A percentile compares a stretch with the other conserved stretches of the same genome.
Evolutionary conservation across 208 protist genomes (phyloP).

Genomic region (Leishmania amazonensis): DNA sequence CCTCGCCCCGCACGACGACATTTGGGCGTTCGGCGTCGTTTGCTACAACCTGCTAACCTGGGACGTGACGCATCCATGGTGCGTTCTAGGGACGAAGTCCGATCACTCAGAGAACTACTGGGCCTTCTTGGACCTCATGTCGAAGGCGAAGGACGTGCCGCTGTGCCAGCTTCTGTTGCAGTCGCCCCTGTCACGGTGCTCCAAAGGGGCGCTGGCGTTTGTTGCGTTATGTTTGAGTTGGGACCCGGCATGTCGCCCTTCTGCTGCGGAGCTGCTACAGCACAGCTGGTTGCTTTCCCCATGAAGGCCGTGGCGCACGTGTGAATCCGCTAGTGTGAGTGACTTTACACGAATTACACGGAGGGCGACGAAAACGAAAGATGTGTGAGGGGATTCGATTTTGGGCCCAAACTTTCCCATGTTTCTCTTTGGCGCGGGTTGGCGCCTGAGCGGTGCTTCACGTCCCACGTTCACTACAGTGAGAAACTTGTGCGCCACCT

Average conservation of each 20-base stretch:
- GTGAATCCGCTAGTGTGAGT: neutral
- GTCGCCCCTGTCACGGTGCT: conserved; percentile 13
- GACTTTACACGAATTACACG: neutral
- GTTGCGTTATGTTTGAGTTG: conserved; percentile 43
- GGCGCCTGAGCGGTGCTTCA: neutral
- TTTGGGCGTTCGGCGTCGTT: conserved; percentile 64
- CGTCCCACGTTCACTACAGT: neutral
- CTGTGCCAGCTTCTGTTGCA: conserved; percentile 1
- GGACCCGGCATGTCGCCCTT: conserved; percentile 30
- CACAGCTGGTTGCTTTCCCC: conserved; percentile 21
- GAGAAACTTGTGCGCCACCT: neutral
- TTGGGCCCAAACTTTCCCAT: neutral
- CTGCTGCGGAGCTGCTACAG: conserved; percentile 37
- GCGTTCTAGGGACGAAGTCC: neutral
- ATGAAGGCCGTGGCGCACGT: neutral
- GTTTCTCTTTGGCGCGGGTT: neutral
- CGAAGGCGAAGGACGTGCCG: neutral
- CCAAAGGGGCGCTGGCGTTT: conserved; percentile 19
- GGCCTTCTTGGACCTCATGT: conserved; percentile 15
- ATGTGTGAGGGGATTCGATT: neutral
- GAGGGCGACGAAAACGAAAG: neutral
- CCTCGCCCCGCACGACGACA: conserved; percentile 24
- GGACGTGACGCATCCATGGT: conserved; percentile 32
- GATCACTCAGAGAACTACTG: conserved; percentile 12
- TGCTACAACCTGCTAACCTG: conserved; percentile 45